A percentile compares a stretch with the other conserved stretches of the same genome.
phyloP scores from a whole-genome alignment of 768 basidiomycete species.

The Mycena metata region DNA sequence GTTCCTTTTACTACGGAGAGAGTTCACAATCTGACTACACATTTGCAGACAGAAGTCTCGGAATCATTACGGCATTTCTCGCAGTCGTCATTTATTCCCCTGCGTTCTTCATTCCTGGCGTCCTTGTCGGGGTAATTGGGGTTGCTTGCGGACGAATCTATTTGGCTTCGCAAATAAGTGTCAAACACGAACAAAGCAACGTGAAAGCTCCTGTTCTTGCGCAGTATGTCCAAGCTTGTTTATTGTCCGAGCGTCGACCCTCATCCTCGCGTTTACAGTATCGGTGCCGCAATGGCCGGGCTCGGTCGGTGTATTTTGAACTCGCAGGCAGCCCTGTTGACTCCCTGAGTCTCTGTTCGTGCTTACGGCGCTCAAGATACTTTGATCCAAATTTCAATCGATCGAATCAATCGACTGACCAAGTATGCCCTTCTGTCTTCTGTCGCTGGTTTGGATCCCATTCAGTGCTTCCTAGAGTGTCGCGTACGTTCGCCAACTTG shows the following conservation, averaged over 20 bases:
- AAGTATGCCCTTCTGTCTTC: slow-evolving; percentile 43
- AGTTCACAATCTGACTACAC: not conserved
- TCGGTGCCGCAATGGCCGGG: slow-evolving; percentile 72
- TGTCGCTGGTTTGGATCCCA: not conserved
- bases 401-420: slow-evolving; percentile 56
- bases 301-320: slow-evolving; percentile 51
- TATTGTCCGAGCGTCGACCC: not conserved
- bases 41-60: slow-evolving; percentile 38
- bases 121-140: slow-evolving; percentile 58
- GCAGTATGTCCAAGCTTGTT: slow-evolving; percentile 61
- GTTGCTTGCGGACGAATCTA: slow-evolving; percentile 59
- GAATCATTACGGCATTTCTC: slow-evolving; percentile 57
- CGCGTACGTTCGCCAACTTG: slow-evolving; percentile 53
- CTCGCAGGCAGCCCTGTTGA: not conserved
- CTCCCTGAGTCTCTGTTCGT: slow-evolving; percentile 51
- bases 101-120: slow-evolving; percentile 59
- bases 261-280: slow-evolving; percentile 37
- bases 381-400: slow-evolving; percentile 49
- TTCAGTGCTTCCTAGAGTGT: slow-evolving; percentile 46
- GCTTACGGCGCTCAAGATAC: slow-evolving; percentile 61
- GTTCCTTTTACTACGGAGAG: slow-evolving; percentile 42
- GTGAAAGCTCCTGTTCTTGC: slow-evolving; percentile 51
- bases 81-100: slow-evolving; percentile 62
- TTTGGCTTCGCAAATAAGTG: slow-evolving; percentile 60
- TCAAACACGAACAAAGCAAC: slow-evolving; percentile 64